Percentiles rank a stretch among this genome's conserved stretches.
Evolutionary conservation across 108 stramenopile genomes (phyloP).

Genomic region (Ochromonas danica): DNA sequence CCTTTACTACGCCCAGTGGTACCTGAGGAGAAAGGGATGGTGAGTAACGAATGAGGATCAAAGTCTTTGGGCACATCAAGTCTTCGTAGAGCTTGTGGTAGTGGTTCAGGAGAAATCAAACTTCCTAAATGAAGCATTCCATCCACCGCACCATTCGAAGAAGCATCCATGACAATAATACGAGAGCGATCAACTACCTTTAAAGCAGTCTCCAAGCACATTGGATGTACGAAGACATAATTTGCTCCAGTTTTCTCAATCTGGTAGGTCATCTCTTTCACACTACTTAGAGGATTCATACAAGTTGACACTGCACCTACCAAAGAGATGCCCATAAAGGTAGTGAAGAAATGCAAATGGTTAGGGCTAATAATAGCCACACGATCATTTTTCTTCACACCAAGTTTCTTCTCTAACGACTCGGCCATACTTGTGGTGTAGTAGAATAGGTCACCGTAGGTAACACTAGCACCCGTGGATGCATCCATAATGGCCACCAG

Average conservation of each 20-base stretch:
- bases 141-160: too few relatives aligned
- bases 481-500: not conserved
- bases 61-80: slow-evolving; percentile 56
- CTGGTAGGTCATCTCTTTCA: slow-evolving; percentile 61
- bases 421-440: not conserved
- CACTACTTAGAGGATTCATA: slow-evolving; percentile 77
- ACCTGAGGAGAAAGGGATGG: slow-evolving; percentile 84
- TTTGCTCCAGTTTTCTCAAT: slow-evolving; percentile 63
- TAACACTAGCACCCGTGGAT: not conserved
- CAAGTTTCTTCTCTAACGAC: not conserved
- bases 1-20: slow-evolving; percentile 94
- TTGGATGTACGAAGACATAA: slow-evolving; percentile 68
- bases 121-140: slow-evolving; percentile 37
- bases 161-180: slow-evolving; percentile 26
- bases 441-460: not conserved
- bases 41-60: slow-evolving; percentile 45
- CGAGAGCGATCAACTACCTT: slow-evolving; percentile 54
- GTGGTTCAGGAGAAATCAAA: slow-evolving; percentile 53
- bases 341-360: slow-evolving; percentile 76
- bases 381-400: slow-evolving; percentile 15
- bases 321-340: slow-evolving; percentile 66
- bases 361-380: slow-evolving; percentile 58
- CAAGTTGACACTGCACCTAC: slow-evolving; percentile 72
- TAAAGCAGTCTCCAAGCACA: slow-evolving; percentile 63
- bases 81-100: slow-evolving; percentile 61